Base-by-base conservation (phyloP, 2,329 filamentous ascomycete species). In the Exophiala calicioides region DNA sequence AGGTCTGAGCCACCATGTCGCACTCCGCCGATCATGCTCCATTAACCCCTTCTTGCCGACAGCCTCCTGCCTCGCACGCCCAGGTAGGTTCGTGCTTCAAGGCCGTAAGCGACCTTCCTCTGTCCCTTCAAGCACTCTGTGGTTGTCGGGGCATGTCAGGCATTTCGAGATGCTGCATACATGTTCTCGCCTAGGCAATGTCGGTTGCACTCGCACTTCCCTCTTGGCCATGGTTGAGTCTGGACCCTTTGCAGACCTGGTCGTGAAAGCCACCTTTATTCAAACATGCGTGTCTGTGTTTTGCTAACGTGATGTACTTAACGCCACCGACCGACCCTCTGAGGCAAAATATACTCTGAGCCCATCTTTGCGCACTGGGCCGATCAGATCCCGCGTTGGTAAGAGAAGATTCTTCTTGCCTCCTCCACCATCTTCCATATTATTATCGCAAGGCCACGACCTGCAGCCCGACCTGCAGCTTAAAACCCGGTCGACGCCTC, bases 291-390 rank as follows among this genome's bases (percentile, higher is more conserved):
- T 19, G 4, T 9, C 10, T 23, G 24, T n/a, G 44, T 7, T 6
- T 7, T 12, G 31, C 37, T 38, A 49, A 43, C 19, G 24, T 49
- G 45, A 44, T 43, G 44, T 49, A 49, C 45, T 36, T 31, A 36
- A 23, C 23, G 10, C 36, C 24, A 31, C 32, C 18, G 15, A 12
- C 30, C 37, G 24, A 12, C 34, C 23, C 24, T 18, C n/a, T 15
- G 26, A 29, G 23, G 33, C 24, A 13, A 13, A 37, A 10, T 23
- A 18, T 23, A 13, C 13, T 16, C 19, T 47, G 19, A 13, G 15
- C 24, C 7, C 12, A 12, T 31, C 26, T 10, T 33, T 10, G 19
- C 30, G 24, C 24, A 23, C 26, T 45, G 13, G 21, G 18, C 42
- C 34, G 19, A 18, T 19, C 29, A 20, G 20, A 10, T 36, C 23